These are phyloP conservation scores for Suhomyces sp. DNA, from an alignment of 805 yeast genomes.

Conservation along the genomic window DNA sequence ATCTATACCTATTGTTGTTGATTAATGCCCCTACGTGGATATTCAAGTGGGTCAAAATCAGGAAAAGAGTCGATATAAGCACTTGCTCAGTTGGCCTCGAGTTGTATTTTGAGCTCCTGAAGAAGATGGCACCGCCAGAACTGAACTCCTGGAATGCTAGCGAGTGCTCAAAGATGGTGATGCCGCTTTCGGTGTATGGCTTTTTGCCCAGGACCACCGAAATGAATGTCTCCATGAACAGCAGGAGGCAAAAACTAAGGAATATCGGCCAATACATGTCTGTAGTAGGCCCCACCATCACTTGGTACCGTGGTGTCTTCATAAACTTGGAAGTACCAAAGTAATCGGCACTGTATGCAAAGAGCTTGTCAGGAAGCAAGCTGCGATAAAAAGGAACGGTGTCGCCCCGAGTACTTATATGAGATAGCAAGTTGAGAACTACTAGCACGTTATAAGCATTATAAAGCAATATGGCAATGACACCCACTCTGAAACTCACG, in stretches of 20 bases:
- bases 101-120: slow-evolving; percentile 15
- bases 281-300: slow-evolving; percentile 48
- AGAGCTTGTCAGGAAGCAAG: slow-evolving; percentile 14
- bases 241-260: slow-evolving; percentile 55
- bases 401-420: slow-evolving; percentile 11
- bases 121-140: slow-evolving; percentile 26
- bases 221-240: slow-evolving; percentile 64
- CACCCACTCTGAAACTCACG: slow-evolving; percentile 26
- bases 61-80: slow-evolving; percentile 50
- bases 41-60: slow-evolving; percentile 55
- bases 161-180: slow-evolving; percentile 73
- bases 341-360: slow-evolving; percentile 22
- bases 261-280: slow-evolving; percentile 58
- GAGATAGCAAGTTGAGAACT: slow-evolving; percentile 25
- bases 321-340: slow-evolving; percentile 24
- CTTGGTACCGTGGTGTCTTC: slow-evolving; percentile 25
- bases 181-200: slow-evolving; percentile 63
- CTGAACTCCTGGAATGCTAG: slow-evolving; percentile 73
- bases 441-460: slow-evolving; percentile 29
- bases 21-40: slow-evolving; percentile 63
- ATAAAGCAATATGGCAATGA: slow-evolving; percentile 22
- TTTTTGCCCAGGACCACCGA: slow-evolving; percentile 52
- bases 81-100: slow-evolving; percentile 52
- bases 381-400: slow-evolving; percentile 10
- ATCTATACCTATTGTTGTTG: slow-evolving; percentile 49